Base-by-base conservation (phyloP, 2,329 filamentous ascomycete genomes). In the Alternaria sp. region DNA sequence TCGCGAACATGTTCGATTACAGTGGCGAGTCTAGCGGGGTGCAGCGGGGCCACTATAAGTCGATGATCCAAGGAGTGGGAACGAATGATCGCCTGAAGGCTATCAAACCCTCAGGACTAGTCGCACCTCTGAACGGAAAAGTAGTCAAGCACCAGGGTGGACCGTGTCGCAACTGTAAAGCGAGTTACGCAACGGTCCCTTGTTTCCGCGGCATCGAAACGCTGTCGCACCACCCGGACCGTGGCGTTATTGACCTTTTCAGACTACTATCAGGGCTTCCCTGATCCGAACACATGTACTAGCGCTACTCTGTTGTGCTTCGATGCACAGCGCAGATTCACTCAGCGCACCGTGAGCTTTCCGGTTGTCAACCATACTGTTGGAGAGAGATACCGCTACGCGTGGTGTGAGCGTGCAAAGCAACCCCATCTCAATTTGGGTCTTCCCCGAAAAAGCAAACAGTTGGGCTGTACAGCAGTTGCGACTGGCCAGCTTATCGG, bases 1-100 rank as follows among this genome's bases (percentile, higher is more conserved):
- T 77, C 48, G 75, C 61, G 55, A 80, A 80, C 79, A 80, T 80
- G 34, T 28, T 72, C 45, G 57, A 60, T 62, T 32, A 57, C 38
- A 51, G 59, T 55, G 43, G 45, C 56, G 52, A 57, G 48, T 49
- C 51, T 43, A 55, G 53, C 30, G 62, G 52, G 63, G 62, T 54
- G 53, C 46, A 43, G 45, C 58, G 49, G 64, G 63, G 63, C 59
- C 63, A 59, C 63, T 66, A 65, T 57, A 60, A 57, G 57, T 60
- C 59, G 67, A 65, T 46, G 56, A 55, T 40, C 57, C 61, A 41
- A 56, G 41, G 44, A 36, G 62, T 54, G 60, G 64, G 60, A 44
- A 63, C 66, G 59, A 56, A 44, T 45, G 44, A 41, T 41, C 32
- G 25, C 38, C 44, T 49, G 49, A 16, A 49, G 46, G 49, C 36